Evolutionary conservation across 2,329 filamentous ascomycete species (phyloP).

Genomic region (Lojkania enalia): DNA sequence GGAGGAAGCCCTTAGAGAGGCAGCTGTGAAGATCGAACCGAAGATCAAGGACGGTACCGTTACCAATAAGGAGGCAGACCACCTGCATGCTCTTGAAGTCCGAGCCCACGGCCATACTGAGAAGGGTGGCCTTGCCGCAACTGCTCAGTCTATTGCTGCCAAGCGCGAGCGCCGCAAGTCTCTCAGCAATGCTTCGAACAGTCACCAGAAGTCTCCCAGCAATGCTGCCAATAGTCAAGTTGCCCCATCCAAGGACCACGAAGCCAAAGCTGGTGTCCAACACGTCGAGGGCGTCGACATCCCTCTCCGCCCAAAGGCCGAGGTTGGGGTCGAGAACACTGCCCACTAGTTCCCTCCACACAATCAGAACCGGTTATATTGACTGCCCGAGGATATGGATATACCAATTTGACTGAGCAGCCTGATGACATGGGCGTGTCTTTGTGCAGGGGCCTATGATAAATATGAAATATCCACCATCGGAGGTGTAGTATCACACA

Average conservation of each 20-base stretch:
- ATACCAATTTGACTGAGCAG: too few species aligned
- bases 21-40: conserved; percentile 36
- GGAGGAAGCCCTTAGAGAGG: conserved; percentile 31
- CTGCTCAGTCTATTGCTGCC: conserved; percentile 46
- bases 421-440: too few species aligned
- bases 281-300: conserved; percentile 35
- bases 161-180: conserved; percentile 26
- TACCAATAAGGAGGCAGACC: conserved; percentile 46
- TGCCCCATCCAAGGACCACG: conserved; percentile 33
- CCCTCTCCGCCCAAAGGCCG: conserved; percentile 37
- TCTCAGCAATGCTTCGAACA: conserved; percentile 14
- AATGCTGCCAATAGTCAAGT: too few species aligned
- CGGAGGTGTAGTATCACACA: too few species aligned
- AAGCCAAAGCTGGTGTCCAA: too few species aligned
- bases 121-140: conserved; percentile 42
- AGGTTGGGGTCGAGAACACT: conserved; percentile 33
- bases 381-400: too few species aligned
- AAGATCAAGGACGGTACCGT: conserved; percentile 39
- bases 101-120: conserved; percentile 41
- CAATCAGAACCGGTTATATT: too few species aligned
- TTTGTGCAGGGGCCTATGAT: too few species aligned
- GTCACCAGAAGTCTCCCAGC: too few species aligned
- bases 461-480: too few species aligned
- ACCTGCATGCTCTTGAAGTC: conserved; percentile 48
- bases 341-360: neutral